phyloP scores from a whole-genome alignment of 129 eudicot genomes.

The Artemisia annua region DNA sequence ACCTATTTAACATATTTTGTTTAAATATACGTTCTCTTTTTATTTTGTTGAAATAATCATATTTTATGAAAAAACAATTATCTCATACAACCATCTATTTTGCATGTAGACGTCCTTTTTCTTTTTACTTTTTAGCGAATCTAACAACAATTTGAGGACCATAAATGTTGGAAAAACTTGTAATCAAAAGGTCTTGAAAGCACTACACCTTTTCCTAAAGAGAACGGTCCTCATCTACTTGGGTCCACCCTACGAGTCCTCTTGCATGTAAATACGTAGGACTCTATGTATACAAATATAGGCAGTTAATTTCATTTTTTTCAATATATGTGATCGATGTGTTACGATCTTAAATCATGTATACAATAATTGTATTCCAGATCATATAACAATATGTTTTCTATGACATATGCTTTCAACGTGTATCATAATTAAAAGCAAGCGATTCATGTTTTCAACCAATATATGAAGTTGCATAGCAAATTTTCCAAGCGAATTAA shows the following conservation, averaged over 20 bases:
- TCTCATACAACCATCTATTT: slow-evolving; percentile 1
- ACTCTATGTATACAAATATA: neutral
- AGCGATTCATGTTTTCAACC: neutral
- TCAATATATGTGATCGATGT: neutral
- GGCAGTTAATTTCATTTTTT: too few relatives aligned
- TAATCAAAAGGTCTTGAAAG: slow-evolving; percentile 33
- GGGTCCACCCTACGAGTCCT: slow-evolving; percentile 27
- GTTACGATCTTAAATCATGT: neutral
- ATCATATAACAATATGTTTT: neutral
- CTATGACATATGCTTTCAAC: neutral
- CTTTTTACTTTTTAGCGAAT: neutral
- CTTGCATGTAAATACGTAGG: neutral
- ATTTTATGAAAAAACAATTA: too few relatives aligned
- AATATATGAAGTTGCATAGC: neutral
- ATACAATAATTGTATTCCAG: neutral
- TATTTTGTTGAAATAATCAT: too few relatives aligned
- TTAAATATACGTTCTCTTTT: too few relatives aligned
- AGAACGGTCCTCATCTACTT: slow-evolving; percentile 22
- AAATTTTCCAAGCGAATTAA: too few relatives aligned
- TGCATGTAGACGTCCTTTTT: neutral
- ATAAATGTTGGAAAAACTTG: slow-evolving; percentile 23
- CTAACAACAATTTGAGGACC: slow-evolving; percentile 30
- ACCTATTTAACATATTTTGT: too few relatives aligned
- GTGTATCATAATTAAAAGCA: too few relatives aligned
- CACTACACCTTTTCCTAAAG: slow-evolving; percentile 25